Evolutionary conservation across 2,329 filamentous ascomycete species (phyloP), one percentile per base, ranked within the genome.

Genomic region (Pochonia chlamydosporia): DNA sequence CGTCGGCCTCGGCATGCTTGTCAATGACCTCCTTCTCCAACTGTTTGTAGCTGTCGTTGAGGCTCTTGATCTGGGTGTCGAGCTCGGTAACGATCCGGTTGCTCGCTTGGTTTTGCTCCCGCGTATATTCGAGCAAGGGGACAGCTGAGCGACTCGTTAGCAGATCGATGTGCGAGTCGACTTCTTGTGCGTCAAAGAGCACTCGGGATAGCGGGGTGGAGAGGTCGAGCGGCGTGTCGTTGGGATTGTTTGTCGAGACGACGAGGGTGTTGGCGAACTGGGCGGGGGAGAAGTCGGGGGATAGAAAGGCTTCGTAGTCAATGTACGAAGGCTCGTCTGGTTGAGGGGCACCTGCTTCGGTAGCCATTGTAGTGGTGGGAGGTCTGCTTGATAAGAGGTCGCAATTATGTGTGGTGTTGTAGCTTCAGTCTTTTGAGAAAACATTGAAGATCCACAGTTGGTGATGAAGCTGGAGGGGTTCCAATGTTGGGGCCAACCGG

Each of bases 181-280:
- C 86, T 68, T 97, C 93, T 63, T 97, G 93, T 3, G 93, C 85
- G 67, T 99, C 93, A 68, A 99, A 99, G 6, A 97, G 82, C 5
- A 96, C 91, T 46, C 89, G 83, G 5, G 91, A 96, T 41, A 99
- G 78, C 3, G 93, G 92, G 14, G 93, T 97, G 5, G 90, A 92
- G 48, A 99, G 85, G 66, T 99, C 93, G 58, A 97, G 80, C 6
- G 89, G 87, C 2, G 85, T 85, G 68, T 97, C 93, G 56, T 85
- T 88, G 49, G 89, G 78, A 69, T 96, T 95, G 73, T 97, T 97
- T 47, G 92, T 97, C 33, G 84, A 78, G 48, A 91, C 82, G 42
- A 97, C 87, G 49, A 99, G 82, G 23, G 81, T 81, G 66, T 97
- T 96, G 58, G 93, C 92, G 62, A 97, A 96, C 14, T 78, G 70